Evolutionary conservation across 1,139 yeast species (phyloP), one percentile per base, ranked within the genome.

Genomic region (Hemisphaericaspora lyxosophila): DNA sequence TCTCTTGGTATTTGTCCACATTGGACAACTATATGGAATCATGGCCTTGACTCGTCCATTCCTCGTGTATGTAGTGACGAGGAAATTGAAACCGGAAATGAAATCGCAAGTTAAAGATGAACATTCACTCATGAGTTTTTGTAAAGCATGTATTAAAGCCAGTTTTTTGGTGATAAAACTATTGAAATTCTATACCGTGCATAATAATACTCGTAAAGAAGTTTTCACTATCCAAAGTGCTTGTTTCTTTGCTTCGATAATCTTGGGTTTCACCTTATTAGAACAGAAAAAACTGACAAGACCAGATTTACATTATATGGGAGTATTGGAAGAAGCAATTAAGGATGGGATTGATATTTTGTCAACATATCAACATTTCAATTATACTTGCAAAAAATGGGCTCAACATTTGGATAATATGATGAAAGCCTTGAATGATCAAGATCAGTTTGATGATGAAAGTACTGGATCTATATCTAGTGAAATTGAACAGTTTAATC

Each of bases 31-130:
- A 20, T 61, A 63, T 48, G 68, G 73, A 2, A 64, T 73, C 13
- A 60, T 71, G 42, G 49, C 73, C 13, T 52, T 74, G 12, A 59
- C 75, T 15, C 57, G 77, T 24, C 78, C 80, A 8, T 70, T 73
- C 41, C 67, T 70, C 50, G 63, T 70, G 43, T 65, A 44, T 34
- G 48, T 43, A 11, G 41, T 43, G 7, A 40, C 40, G 3, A 26
- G 46, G 11, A 45, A 41, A 26, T 34, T 46, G 7, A 37, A 45
- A 28, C 46, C 45, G 8, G 39, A 37, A 26, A 41, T 43, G 11
- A 39, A 41, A 34, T 43, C 39, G 24, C 39, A 42, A 34, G 33
- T 45, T 17, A 38, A 35, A 6, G 43, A 41, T 32, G 46, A 44
- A 40, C 35, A 41, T 31, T 35, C 40, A 18, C 33, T 45, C 17